These are phyloP conservation scores for Lotus japonicus DNA, from an alignment of 306 rosid species.

Conservation along the genomic window DNA sequence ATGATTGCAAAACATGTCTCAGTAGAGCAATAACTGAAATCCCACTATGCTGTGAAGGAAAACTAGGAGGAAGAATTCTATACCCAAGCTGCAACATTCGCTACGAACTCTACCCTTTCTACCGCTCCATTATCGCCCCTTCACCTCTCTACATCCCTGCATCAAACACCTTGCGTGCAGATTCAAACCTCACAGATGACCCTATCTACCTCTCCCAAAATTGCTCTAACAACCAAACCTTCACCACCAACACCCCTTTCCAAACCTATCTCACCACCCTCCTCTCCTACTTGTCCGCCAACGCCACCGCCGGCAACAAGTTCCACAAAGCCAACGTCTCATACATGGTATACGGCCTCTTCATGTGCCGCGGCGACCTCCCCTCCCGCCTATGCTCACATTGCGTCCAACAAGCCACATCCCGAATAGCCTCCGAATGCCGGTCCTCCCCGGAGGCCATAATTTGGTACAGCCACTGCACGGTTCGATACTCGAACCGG, in stretches of 20 bases:
- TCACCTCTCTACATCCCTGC: too few relatives aligned
- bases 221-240: not conserved
- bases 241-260: not conserved
- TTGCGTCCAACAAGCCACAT: not conserved
- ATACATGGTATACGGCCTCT: not conserved
- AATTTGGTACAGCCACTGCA: not conserved
- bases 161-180: not conserved
- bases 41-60: not conserved
- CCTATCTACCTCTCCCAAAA: not conserved
- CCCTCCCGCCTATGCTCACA: not conserved
- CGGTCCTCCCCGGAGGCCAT: not conserved
- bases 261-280: not conserved
- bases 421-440: not conserved
- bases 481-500: not conserved
- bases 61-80: not conserved
- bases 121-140: not conserved
- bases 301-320: not conserved
- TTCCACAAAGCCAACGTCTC: not conserved
- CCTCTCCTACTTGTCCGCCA: not conserved
- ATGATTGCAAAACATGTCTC: not conserved
- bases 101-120: conserved; percentile 12
- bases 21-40: not conserved
- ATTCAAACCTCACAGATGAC: not conserved
- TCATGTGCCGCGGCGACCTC: not conserved
- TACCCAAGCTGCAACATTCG: not conserved